Evolutionary conservation across 495 filamentous ascomycete genomes (phyloP).

Genomic region (Pyrenopolyporus hunteri): DNA sequence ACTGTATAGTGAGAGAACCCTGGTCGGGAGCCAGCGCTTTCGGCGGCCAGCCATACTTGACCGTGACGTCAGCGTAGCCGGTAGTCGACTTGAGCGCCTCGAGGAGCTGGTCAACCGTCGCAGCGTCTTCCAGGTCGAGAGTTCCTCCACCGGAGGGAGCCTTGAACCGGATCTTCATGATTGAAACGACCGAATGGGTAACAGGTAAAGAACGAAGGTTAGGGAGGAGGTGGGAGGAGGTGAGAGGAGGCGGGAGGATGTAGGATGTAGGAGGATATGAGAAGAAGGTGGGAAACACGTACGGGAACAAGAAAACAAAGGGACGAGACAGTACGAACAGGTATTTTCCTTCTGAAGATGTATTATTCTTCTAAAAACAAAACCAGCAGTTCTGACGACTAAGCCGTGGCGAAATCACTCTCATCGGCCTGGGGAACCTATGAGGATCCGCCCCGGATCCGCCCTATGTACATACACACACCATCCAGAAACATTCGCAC

Average conservation of each 20-base stretch:
- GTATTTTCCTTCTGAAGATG: background rate
- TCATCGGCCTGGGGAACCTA: background rate
- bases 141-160: slow-evolving; percentile 51
- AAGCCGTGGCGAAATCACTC: background rate
- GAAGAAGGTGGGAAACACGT: background rate
- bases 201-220: background rate
- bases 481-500: background rate
- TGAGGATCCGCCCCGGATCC: background rate
- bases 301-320: background rate
- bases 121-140: slow-evolving; percentile 67
- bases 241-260: background rate
- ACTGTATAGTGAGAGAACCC: slow-evolving; percentile 42
- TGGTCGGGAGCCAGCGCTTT: slow-evolving; percentile 67
- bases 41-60: slow-evolving; percentile 89
- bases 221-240: background rate
- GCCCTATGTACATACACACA: slow-evolving; percentile 15
- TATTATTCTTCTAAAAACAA: background rate
- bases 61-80: slow-evolving; percentile 60
- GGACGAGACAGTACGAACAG: background rate
- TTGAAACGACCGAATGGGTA: background rate
- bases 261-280: background rate
- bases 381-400: too few species aligned
- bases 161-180: slow-evolving; percentile 48
- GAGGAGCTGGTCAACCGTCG: slow-evolving; percentile 69
- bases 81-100: slow-evolving; percentile 45